These are phyloP conservation scores for Sechiopsis laciniata DNA, from an alignment of 306 rosid genomes.

Conservation along the genomic window DNA sequence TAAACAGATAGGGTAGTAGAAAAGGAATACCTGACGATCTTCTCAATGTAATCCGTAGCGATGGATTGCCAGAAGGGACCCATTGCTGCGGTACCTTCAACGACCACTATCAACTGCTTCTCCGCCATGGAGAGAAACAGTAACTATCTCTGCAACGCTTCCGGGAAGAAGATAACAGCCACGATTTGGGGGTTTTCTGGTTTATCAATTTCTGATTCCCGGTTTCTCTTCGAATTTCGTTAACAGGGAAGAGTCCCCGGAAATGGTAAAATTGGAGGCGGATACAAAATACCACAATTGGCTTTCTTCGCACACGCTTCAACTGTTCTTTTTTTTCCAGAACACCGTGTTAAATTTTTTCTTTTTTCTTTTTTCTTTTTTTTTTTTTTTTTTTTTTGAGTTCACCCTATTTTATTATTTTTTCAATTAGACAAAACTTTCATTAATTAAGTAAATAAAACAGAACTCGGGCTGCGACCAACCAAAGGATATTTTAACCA, in stretches of 20 bases:
- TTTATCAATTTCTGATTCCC: neutral
- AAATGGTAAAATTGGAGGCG: neutral
- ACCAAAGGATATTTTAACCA: too few relatives aligned
- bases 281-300: neutral
- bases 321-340: too few relatives aligned
- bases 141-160: neutral
- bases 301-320: neutral
- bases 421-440: too few relatives aligned
- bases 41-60: constrained; percentile 61
- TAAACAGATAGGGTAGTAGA: neutral
- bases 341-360: too few relatives aligned
- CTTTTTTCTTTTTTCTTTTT: too few relatives aligned
- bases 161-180: neutral
- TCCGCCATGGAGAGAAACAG: constrained; percentile 44
- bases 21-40: constrained; percentile 54
- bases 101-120: constrained; percentile 70
- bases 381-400: too few relatives aligned
- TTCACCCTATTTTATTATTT: too few relatives aligned
- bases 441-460: too few relatives aligned
- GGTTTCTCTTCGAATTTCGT: neutral
- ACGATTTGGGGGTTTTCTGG: neutral
- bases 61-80: constrained; percentile 69
- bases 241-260: neutral
- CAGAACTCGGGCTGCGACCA: too few relatives aligned
- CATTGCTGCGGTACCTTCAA: constrained; percentile 80